These are phyloP conservation scores for Hebeloma cylindrosporum DNA, from an alignment of 768 basidiomycete species.

Conservation along the genomic window DNA sequence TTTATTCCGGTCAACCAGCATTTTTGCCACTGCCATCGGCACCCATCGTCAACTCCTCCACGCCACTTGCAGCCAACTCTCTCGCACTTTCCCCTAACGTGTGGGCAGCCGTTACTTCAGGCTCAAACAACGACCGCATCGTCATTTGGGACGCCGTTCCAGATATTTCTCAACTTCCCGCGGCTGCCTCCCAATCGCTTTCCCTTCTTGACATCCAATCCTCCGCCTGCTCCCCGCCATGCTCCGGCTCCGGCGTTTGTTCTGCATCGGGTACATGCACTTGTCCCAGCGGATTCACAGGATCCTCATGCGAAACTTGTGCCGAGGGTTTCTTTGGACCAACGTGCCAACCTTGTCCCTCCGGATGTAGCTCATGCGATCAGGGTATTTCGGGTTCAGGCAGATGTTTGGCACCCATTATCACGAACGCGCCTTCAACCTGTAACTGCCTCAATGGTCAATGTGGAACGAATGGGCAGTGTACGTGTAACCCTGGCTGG, in stretches of 20 bases:
- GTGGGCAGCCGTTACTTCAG: constrained; percentile 60
- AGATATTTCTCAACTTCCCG: constrained; percentile 68
- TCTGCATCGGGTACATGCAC: constrained; percentile 66
- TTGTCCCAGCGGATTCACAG: constrained; percentile 75
- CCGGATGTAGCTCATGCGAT: constrained; percentile 69
- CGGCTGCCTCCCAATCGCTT: constrained; percentile 46
- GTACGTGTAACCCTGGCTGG: constrained; percentile 79
- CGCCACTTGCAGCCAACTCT: constrained; percentile 54
- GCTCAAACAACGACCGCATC: constrained; percentile 53
- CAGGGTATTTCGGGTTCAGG: constrained; percentile 81
- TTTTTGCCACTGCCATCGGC: constrained; percentile 58
- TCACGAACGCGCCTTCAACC: constrained; percentile 53
- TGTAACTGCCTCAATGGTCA: constrained; percentile 86
- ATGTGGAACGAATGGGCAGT: constrained; percentile 68
- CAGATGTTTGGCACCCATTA: constrained; percentile 54
- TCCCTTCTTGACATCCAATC: constrained; percentile 72
- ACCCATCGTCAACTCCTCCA: constrained; percentile 46
- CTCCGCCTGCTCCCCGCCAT: constrained; percentile 70
- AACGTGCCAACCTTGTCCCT: constrained; percentile 67
- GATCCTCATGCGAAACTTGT: constrained; percentile 79
- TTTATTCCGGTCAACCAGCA: constrained; percentile 65
- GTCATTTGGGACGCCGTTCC: constrained; percentile 81
- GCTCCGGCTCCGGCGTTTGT: constrained; percentile 73
- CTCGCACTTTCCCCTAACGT: constrained; percentile 67
- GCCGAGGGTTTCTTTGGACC: constrained; percentile 74